Evolutionary conservation across 257 asterid genomes (phyloP).

Genomic region (Lycium barbarum): DNA sequence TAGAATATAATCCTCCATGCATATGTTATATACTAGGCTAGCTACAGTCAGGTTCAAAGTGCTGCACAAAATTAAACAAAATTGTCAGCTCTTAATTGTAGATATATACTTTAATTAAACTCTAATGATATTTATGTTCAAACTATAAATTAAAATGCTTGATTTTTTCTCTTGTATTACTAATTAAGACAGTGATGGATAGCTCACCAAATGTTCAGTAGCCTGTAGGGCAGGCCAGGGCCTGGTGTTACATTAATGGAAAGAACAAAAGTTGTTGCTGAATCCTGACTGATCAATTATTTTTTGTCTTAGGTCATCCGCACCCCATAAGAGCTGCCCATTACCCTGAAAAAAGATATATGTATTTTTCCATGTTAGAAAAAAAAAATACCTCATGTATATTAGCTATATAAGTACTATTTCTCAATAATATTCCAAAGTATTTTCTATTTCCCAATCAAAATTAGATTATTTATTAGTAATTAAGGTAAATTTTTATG

Average conservation of each 20-base stretch:
- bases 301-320: constrained; percentile 67
- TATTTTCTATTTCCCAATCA: neutral
- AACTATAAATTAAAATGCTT: neutral
- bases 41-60: neutral
- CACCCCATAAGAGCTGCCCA: constrained; percentile 67
- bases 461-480: neutral
- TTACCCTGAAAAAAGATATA: constrained; percentile 58
- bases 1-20: neutral
- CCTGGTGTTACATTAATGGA: constrained; percentile 48
- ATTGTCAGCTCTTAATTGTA: neutral
- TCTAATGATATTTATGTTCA: neutral
- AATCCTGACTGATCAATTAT: constrained; percentile 54
- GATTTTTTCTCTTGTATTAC: neutral
- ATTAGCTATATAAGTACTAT: neutral
- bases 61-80: neutral
- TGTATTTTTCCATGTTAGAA: constrained; percentile 24
- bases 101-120: neutral
- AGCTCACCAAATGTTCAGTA: constrained; percentile 53
- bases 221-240: constrained; percentile 31
- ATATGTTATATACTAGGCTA: constrained; percentile 27
- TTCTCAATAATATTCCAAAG: neutral
- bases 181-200: constrained; percentile 46
- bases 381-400: neutral
- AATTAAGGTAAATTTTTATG: neutral
- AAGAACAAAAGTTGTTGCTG: constrained; percentile 63